Evolutionary conservation across 2,329 filamentous ascomycete genomes (phyloP).

Genomic region (Pezicula radicicola): DNA sequence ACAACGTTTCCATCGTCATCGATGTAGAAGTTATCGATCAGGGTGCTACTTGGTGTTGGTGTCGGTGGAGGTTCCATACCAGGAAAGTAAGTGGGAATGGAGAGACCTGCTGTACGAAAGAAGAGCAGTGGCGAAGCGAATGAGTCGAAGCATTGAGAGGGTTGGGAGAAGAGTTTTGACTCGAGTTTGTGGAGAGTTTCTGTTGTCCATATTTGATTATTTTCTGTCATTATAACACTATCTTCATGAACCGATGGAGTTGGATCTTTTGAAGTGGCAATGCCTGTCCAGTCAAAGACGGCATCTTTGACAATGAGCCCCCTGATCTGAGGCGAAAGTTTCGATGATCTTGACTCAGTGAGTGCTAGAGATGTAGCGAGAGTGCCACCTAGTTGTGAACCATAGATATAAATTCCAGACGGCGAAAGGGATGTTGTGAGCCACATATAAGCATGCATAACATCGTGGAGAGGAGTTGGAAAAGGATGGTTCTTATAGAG

Average conservation of each 20-base stretch:
- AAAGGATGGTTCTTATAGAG: conserved; percentile 33
- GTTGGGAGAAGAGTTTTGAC: conserved; percentile 45
- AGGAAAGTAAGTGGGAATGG: conserved; percentile 19
- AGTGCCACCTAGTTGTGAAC: conserved; percentile 55
- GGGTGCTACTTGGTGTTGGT: background rate
- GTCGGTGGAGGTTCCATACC: background rate
- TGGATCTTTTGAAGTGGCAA: conserved; percentile 45
- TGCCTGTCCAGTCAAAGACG: conserved; percentile 63
- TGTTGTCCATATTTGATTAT: conserved; percentile 10
- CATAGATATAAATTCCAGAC: conserved; percentile 48
- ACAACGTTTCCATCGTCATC: background rate
- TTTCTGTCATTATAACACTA: background rate
- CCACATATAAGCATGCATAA: conserved; percentile 44
- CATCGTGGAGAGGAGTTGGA: conserved; percentile 57
- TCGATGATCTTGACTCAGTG: conserved; percentile 46
- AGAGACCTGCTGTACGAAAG: conserved; percentile 48
- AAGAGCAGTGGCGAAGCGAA: conserved; percentile 58
- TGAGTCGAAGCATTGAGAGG: conserved; percentile 52
- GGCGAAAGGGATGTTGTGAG: conserved; percentile 20
- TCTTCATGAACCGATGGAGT: background rate
- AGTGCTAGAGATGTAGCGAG: conserved; percentile 55
- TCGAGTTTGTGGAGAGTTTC: conserved; percentile 26
- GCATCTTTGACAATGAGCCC: conserved; percentile 57
- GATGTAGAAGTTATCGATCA: background rate
- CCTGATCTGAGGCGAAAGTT: conserved; percentile 37